These are phyloP conservation scores for Tolypocladium tropicale DNA, from an alignment of 2,329 filamentous ascomycete species.

Conservation along the genomic window DNA sequence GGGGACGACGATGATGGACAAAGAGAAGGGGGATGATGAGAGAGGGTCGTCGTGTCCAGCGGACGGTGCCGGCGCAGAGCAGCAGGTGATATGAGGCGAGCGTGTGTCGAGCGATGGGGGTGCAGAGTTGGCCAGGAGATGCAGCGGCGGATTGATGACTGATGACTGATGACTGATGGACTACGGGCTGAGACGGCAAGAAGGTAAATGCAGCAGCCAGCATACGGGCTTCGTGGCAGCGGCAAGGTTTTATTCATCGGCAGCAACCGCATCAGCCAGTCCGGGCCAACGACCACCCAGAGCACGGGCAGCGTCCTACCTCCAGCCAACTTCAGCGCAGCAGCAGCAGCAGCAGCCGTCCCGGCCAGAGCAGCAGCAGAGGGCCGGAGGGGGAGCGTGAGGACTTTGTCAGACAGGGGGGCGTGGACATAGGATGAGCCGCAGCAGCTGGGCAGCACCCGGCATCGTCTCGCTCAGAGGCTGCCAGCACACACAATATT, in stretches of 20 bases:
- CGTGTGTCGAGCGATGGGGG: not conserved
- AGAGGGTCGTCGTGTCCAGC: no score
- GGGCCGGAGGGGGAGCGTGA: not conserved
- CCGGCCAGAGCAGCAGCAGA: not conserved
- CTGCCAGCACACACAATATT: constrained; percentile 1
- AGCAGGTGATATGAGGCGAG: not conserved
- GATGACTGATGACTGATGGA: not conserved
- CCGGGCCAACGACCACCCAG: not conserved
- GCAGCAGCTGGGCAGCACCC: not conserved
- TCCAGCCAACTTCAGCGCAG: not conserved
- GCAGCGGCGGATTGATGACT: not conserved
- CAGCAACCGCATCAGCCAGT: not conserved
- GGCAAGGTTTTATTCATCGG: constrained; percentile 4
- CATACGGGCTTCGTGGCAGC: constrained; percentile 1
- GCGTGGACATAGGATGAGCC: not conserved
- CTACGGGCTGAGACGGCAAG: not conserved
- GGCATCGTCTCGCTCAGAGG: constrained; percentile 1
- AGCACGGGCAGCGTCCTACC: not conserved
- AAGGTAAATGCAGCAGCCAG: not conserved
- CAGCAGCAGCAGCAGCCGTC: not conserved
- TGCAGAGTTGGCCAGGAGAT: not conserved
- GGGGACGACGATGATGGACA: not conserved
- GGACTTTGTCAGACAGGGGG: not conserved
- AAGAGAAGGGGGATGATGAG: not conserved
- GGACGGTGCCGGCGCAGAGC: no score